Conservation (phyloP, 2,329 filamentous ascomycete genomes). For the Phaeomoniella chlamydospora region DNA sequence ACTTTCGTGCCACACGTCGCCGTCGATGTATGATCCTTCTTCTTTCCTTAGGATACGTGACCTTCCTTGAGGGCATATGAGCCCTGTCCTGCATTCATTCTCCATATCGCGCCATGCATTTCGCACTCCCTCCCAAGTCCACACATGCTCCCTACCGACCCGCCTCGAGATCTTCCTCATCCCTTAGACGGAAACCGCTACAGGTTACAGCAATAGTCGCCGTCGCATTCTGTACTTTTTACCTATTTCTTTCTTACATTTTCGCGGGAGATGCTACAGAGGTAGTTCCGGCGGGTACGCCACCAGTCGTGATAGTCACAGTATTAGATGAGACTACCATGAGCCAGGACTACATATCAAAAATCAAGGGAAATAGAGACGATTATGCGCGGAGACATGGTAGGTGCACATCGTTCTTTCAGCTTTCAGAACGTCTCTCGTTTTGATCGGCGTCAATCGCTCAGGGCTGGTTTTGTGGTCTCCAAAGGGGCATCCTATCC, state of each 20-base stretch:
- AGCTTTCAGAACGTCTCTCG: too few species aligned
- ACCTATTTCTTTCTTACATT: slow-evolving; percentile 44
- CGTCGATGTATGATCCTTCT: too few species aligned
- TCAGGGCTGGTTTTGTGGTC: too few species aligned
- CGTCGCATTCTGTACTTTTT: slow-evolving; percentile 39
- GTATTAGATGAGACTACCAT: slow-evolving; percentile 56
- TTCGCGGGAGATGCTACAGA: slow-evolving; percentile 16
- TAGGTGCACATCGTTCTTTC: slow-evolving; percentile 32
- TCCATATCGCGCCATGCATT: too few species aligned
- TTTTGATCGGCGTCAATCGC: too few species aligned
- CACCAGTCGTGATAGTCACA: slow-evolving; percentile 65
- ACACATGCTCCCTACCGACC: background rate
- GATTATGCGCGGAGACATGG: slow-evolving; percentile 79
- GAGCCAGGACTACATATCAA: slow-evolving; percentile 52
- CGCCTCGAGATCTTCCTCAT: slow-evolving; percentile 16
- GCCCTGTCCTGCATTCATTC: too few species aligned
- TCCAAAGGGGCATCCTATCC: too few species aligned
- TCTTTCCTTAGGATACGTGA: too few species aligned
- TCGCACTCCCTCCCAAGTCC: slow-evolving; percentile 67
- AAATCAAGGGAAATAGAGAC: slow-evolving; percentile 67
- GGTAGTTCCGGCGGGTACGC: slow-evolving; percentile 24
- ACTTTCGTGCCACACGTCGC: too few species aligned
- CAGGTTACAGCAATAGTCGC: slow-evolving; percentile 42
- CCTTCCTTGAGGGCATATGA: too few species aligned
- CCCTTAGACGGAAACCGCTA: slow-evolving; percentile 44